Evolutionary conservation across 106 monocot genomes (phyloP), one percentile per base, ranked within the genome.

Genomic region (Allium cepa): DNA sequence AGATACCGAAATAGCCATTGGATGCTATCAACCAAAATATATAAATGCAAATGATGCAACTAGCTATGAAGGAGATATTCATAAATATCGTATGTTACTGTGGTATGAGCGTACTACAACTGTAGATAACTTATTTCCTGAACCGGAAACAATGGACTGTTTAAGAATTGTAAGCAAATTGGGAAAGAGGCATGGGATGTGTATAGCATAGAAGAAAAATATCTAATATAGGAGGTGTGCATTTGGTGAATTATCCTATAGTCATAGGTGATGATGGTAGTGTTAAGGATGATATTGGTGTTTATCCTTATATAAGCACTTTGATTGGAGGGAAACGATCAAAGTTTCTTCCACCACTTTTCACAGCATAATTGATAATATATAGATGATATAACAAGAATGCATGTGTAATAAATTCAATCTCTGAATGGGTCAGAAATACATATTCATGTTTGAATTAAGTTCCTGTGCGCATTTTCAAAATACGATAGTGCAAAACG

Each of bases 1-100:
- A 47, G 87, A 87, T 72, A 80, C 83, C 2, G 87, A 87, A 64
- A 87, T 87, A 36, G 87, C 78, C 13, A 61, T 83, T 10, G 83
- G 83, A 13, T 80, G 78, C 68, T 64, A 73, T 66, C 77, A 87
- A n/a, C n/a, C n/a, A n/a, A n/a, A n/a, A 59, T 75, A 75, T 0
- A 8, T 8, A 52, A 67, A 16, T 12, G 17, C 58, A 58, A 17
- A 16, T 17, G 8, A 10, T 10, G 15, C 71, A 55, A 17, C 7
- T 6, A 50, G 59, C 50, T 18, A 56, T 3, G 3, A 49, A 12
- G 85, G 83, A 9, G 76, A 72, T 12, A 64, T 88, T 52, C 72
- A 71, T 46, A 60, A 59, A 26, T 88, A 78, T 69, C 74, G 87
- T 9, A 69, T 81, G 76, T 72, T 81, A 7, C 78, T 87, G 1